Conservation (phyloP, 306 rosid genomes). For the Mimosa bimucronata region DNA sequence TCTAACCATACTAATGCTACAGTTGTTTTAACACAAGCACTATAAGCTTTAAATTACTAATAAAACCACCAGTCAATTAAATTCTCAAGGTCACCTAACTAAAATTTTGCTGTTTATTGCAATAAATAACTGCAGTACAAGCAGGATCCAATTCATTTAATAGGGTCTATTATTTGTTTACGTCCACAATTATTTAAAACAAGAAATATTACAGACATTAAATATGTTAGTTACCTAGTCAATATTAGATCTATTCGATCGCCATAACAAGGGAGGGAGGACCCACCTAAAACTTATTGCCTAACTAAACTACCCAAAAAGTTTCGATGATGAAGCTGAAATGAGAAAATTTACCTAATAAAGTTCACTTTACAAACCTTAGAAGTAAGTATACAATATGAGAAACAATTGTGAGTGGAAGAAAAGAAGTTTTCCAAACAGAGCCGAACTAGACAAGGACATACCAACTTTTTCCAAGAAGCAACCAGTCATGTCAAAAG, state of each 20-base stretch:
- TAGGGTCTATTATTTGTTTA: background rate
- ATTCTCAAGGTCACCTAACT: conserved; percentile 26
- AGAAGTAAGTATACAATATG: background rate
- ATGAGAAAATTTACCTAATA: conserved; percentile 16
- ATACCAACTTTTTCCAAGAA: conserved; percentile 12
- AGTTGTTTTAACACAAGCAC: background rate
- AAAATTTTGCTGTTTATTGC: conserved; percentile 1
- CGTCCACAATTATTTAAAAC: conserved; percentile 1
- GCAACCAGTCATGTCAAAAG: conserved; percentile 8
- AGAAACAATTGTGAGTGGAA: conserved; percentile 21
- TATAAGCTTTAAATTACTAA: background rate
- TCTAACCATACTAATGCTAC: background rate
- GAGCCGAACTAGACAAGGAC: conserved; percentile 21
- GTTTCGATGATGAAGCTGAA: conserved; percentile 23
- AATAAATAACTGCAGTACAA: conserved; percentile 1
- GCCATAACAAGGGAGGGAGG: background rate
- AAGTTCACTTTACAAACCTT: background rate
- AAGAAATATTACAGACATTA: conserved; percentile 10
- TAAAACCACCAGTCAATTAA: conserved; percentile 5
- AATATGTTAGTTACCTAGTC: conserved; percentile 19
- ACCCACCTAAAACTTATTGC: conserved; percentile 27
- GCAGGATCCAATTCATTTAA: background rate
- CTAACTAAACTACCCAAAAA: conserved; percentile 27
- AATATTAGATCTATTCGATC: background rate
- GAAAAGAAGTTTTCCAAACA: background rate